Base-by-base conservation (phyloP, 768 basidiomycete species). In the Lentinula aciculospora region DNA sequence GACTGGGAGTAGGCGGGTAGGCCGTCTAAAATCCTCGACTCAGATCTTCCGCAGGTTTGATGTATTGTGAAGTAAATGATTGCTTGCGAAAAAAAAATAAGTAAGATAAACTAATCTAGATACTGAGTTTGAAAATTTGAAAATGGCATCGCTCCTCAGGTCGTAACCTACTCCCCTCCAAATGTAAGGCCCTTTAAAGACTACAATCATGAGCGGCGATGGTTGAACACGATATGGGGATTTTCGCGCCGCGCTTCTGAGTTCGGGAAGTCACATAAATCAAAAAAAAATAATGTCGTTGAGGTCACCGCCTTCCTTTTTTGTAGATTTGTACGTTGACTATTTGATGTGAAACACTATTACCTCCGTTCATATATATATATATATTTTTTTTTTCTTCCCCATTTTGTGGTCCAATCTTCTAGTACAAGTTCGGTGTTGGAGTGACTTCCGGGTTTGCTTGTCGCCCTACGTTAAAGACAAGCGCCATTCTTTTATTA, bases 401-500 rank as follows among this genome's bases (percentile, higher is more conserved):
- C 39, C 39, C 25, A 42, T 44, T 56, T 39, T 48, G 29, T 37
- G 28, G 5, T 37, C 37, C 32, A 53, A 37, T 56, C 54, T 46
- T 56, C 54, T 56, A 46, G 40, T 44, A 27, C 54, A 23, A 56
- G 54, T 56, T 29, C 19, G 39, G 37, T 13, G 23, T 57, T 56
- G 54, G 54, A 44, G 39, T 42, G 39, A n/a, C 40, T 56, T 27
- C 23, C 28, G 56, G 55, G 56, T 48, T 48, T 57, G 56, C 56
- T 48, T 57, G 56, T 57, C 56, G 56, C 56, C 56, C 56, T 45
- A 53, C 45, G 58, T 58, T 29, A 55, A 61, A 62, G 61, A 61
- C 59, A 64, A 61, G 66, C 62, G 40, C 60, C 62, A 56, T 55
- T 62, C 62, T 56, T 62, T 63, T 63, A 53, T 62, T 64, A 61